Evolutionary conservation across 2,329 filamentous ascomycete species (phyloP).

Genomic region (Phyllosticta ampelicida): DNA sequence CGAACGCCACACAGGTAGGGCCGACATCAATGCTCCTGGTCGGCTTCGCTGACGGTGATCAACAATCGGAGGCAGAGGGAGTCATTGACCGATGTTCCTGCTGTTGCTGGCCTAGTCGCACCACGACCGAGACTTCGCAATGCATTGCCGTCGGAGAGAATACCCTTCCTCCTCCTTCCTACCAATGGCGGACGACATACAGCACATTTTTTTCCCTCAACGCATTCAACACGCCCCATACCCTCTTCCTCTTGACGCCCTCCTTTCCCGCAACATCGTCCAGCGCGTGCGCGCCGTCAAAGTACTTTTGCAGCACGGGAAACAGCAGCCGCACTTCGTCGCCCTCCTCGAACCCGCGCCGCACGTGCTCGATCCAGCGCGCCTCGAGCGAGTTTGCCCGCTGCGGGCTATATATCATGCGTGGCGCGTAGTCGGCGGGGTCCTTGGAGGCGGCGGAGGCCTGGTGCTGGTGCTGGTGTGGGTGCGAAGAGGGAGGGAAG

Average conservation of each 20-base stretch:
- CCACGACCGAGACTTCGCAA: no score
- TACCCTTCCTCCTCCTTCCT: not conserved
- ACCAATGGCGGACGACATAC: conserved; percentile 32
- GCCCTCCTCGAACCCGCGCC: conserved; percentile 22
- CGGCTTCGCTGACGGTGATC: no score
- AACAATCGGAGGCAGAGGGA: no score
- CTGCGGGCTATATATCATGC: conserved; percentile 59
- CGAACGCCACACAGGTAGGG: no score
- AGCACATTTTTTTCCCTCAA: conserved; percentile 59
- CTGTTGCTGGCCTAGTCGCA: no score
- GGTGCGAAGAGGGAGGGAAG: conserved; percentile 13
- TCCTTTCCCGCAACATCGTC: conserved; percentile 82
- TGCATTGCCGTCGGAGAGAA: no score
- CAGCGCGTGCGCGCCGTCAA: conserved; percentile 74
- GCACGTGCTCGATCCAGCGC: conserved; percentile 47
- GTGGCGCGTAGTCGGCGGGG: conserved; percentile 19
- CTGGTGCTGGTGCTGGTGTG: not conserved
- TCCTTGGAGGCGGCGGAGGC: conserved; percentile 10
- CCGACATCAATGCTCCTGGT: no score
- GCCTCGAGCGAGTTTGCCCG: conserved; percentile 69
- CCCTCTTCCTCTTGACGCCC: conserved; percentile 68
- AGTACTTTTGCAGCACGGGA: conserved; percentile 68
- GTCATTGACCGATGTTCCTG: no score
- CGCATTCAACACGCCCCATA: conserved; percentile 45
- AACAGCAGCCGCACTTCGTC: conserved; percentile 53